These are phyloP conservation scores for Fusarium lyarnte DNA, from an alignment of 2,329 filamentous ascomycete species.

Conservation along the genomic window DNA sequence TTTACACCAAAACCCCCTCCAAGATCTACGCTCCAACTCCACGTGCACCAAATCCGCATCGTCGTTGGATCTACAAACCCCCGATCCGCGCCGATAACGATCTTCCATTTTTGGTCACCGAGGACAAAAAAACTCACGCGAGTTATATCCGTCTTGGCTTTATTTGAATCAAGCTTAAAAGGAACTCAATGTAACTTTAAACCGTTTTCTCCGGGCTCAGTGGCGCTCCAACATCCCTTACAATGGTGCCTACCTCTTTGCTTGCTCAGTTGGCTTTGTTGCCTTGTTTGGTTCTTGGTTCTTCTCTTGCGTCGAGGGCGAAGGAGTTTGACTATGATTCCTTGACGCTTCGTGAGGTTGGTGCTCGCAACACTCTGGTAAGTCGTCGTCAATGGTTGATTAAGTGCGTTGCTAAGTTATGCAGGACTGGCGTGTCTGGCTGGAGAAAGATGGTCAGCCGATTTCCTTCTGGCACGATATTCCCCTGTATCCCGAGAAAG, in stretches of 20 bases:
- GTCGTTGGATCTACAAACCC: constrained; percentile 32
- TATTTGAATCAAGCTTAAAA: constrained; percentile 27
- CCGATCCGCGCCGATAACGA: neutral
- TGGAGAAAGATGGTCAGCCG: constrained; percentile 51
- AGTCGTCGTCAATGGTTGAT: neutral
- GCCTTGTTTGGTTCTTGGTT: constrained; percentile 28
- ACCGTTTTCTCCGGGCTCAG: neutral
- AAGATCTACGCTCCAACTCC: constrained; percentile 19
- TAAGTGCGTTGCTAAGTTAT: neutral
- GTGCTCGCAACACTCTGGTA: constrained; percentile 51
- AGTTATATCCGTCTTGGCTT: constrained; percentile 15
- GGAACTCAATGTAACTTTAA: constrained; percentile 6
- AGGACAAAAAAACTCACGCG: constrained; percentile 21
- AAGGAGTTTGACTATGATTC: constrained; percentile 43
- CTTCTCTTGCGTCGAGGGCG: constrained; percentile 12
- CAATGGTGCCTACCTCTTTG: constrained; percentile 29
- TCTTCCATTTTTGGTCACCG: constrained; percentile 37
- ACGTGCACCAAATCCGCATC: constrained; percentile 27
- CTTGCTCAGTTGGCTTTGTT: constrained; percentile 33
- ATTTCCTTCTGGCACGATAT: constrained; percentile 56
- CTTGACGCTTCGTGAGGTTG: constrained; percentile 49
- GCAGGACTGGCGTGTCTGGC: constrained; percentile 54
- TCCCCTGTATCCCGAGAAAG: constrained; percentile 50
- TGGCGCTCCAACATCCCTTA: neutral
- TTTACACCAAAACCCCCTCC: neutral